Evolutionary conservation across 441 rosid genomes (phyloP).

Genomic region (Brassica hybrid): DNA sequence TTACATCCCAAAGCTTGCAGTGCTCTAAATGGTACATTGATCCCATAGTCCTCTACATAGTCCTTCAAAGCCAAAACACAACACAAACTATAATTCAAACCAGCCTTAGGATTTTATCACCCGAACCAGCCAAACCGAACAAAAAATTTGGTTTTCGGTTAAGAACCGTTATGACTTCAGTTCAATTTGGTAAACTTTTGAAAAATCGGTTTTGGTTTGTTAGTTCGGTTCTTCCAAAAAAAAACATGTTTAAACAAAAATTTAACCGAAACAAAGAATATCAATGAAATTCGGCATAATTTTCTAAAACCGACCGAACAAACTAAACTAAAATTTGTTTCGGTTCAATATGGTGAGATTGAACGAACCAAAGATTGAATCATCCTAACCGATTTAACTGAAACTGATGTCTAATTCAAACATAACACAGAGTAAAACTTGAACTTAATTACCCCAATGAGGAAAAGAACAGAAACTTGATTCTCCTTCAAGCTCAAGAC

Average conservation of each 20-base stretch:
- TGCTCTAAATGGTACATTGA: slow-evolving; percentile 58
- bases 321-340: neutral
- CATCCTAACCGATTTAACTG: neutral
- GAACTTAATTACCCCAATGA: slow-evolving; percentile 51
- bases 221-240: neutral
- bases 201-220: neutral
- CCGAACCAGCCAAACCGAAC: neutral
- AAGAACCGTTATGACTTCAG: neutral
- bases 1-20: slow-evolving; percentile 55
- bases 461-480: slow-evolving; percentile 46
- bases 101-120: neutral
- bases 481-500: slow-evolving; percentile 26
- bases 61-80: slow-evolving; percentile 43
- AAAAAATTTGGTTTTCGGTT: neutral
- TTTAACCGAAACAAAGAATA: no score
- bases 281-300: no score
- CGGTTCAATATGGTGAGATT: neutral
- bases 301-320: neutral
- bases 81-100: neutral
- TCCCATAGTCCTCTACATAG: slow-evolving; percentile 58
- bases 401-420: neutral
- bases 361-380: neutral
- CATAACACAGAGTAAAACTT: neutral
- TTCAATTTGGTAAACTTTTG: neutral
- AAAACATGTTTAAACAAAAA: no score